Base-by-base conservation (phyloP, 345 rosid species). In the Citrus mangshanensis region DNA sequence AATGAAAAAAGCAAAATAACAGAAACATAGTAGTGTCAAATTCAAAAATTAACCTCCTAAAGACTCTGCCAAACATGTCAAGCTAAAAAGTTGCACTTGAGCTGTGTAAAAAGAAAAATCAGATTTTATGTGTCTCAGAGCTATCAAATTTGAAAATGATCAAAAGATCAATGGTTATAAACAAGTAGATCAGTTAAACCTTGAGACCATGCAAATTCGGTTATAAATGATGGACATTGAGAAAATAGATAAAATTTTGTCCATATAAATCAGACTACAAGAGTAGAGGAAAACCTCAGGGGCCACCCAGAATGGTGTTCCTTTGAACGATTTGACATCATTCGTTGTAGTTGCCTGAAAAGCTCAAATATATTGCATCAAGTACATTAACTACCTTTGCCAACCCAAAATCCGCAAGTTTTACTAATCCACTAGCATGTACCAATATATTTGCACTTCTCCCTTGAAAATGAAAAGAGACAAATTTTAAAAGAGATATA, bases 331-430 rank as follows among this genome's bases (percentile, higher is more conserved):
- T 88, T 87, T 90, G 38, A 88, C 91, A 85, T 95, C 95, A 73
- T 91, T 92, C 3, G 88, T 16, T 84, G 81, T 89, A 61, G 98
- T 82, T 70, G 93, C 97, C 98, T 93, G 87, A 64, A 83, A 72
- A 64, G 70, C 77, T 56, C 46, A 81, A 34, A 74, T 18, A 7
- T n/a, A 49, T 34, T 22, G n/a, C 28, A 49, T 64, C 13, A 64
- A 63, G 0, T 28, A 42, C 9, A 9, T 75, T 82, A 59, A 14
- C 27, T 65, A 91, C 99, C 99, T 92, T 92, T 49, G 99, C 99
- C 87, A 95, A 85, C 49, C 99, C 98, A 85, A 95, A 95, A 84
- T 95, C 99, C 63, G 98, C 94, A 85, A 95, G 98, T 85, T 93
- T 95, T 25, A 95, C 96, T 0, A 84, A 91, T 63, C 98, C 98